These are phyloP conservation scores for Domatiomyces catenatus DNA, from an alignment of 2,329 filamentous ascomycete species.

Conservation along the genomic window DNA sequence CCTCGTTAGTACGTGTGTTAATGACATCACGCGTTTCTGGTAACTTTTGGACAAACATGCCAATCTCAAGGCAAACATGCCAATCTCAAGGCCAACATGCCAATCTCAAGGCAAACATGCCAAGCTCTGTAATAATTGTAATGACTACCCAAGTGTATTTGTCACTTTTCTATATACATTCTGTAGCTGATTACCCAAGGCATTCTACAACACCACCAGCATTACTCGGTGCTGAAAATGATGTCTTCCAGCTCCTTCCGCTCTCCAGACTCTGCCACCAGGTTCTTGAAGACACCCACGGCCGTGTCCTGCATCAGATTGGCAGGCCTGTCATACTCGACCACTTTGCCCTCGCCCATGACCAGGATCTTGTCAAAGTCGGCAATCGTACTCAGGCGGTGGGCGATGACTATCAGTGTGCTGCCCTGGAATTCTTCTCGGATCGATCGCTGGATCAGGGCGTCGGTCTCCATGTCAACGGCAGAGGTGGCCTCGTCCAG, in stretches of 20 bases:
- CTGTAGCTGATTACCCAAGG: too few species aligned
- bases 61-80: too few species aligned
- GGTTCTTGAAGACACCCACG: constrained; percentile 42
- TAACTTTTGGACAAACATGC: too few species aligned
- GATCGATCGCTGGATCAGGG: constrained; percentile 57
- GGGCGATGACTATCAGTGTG: constrained; percentile 60
- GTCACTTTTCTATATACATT: too few species aligned
- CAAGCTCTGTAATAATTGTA: too few species aligned
- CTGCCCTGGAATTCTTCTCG: constrained; percentile 54
- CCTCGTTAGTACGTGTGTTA: too few species aligned
- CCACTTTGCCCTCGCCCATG: constrained; percentile 49
- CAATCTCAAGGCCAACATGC: too few species aligned
- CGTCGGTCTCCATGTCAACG: constrained; percentile 63
- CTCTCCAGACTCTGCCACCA: constrained; percentile 31
- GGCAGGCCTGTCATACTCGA: constrained; percentile 50
- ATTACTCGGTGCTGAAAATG: constrained; percentile 8
- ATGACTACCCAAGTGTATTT: too few species aligned
- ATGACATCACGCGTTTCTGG: too few species aligned
- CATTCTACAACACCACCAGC: too few species aligned
- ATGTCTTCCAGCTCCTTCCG: constrained; percentile 19
- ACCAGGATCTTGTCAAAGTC: constrained; percentile 64
- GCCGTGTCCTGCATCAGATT: constrained; percentile 41
- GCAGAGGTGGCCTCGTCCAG: constrained; percentile 67
- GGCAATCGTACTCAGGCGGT: constrained; percentile 59
- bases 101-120: too few species aligned